A percentile compares a stretch with the other conserved stretches of the same genome.
These are phyloP conservation scores for Petunia hybrid DNA, from an alignment of 305 asterid species.

Conservation along the genomic window DNA sequence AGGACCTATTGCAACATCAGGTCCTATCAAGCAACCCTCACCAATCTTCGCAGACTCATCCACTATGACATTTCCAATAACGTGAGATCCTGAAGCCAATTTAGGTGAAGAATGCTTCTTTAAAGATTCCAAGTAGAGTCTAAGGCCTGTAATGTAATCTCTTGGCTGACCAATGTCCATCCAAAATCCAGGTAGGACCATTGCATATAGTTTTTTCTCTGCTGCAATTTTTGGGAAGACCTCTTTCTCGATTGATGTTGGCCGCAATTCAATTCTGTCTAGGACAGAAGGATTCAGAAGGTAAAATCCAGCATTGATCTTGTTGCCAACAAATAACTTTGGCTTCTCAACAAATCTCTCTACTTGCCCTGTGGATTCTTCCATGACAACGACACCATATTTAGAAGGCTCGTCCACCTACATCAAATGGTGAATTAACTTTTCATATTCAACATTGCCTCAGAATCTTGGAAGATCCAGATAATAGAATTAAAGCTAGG, in stretches of 20 bases:
- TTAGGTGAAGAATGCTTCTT: slow-evolving; percentile 39
- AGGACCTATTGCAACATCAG: slow-evolving; percentile 46
- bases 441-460: slow-evolving; percentile 16
- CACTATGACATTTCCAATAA: slow-evolving; percentile 45
- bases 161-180: slow-evolving; percentile 50
- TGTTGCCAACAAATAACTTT: slow-evolving; percentile 46
- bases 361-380: slow-evolving; percentile 44
- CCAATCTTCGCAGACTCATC: slow-evolving; percentile 48
- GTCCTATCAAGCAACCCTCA: slow-evolving; percentile 49
- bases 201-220: slow-evolving; percentile 46
- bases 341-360: slow-evolving; percentile 49
- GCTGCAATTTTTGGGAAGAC: slow-evolving; percentile 44
- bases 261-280: slow-evolving; percentile 43
- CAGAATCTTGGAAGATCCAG: not conserved
- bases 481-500: not conserved
- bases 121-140: slow-evolving; percentile 45
- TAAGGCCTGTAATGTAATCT: slow-evolving; percentile 47
- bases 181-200: slow-evolving; percentile 50
- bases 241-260: slow-evolving; percentile 50
- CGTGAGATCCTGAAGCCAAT: slow-evolving; percentile 43
- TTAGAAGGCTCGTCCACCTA: slow-evolving; percentile 49
- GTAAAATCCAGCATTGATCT: slow-evolving; percentile 48
- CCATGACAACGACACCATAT: slow-evolving; percentile 49
- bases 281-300: slow-evolving; percentile 44
- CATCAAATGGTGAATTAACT: not conserved